Base-by-base conservation (phyloP, 2,329 filamentous ascomycete species). In the Fusarium secorum region DNA sequence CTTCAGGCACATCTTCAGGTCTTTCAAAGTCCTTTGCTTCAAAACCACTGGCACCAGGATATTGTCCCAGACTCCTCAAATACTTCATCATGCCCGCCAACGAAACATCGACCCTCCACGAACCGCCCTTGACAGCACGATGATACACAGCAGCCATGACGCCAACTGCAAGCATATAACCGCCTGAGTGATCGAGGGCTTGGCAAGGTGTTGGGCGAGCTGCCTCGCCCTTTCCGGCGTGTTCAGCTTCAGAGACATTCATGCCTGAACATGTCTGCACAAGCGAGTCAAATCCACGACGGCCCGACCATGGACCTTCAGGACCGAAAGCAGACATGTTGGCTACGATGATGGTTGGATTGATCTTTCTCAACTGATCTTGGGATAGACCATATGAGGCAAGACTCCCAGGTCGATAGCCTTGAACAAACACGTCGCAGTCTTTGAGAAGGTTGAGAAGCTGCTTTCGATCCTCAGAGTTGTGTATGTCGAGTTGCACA, bases 401-500 rank as follows among this genome's bases (percentile, higher is more conserved):
- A 1, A 88, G 79, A 18, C 71, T 75, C 4, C 89, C 89, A 0
- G 90, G 90, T 2, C 90, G 85, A 75, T 91, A 92, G 6, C 90
- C 89, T 75, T 92, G 89, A 17, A 81, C 81, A 24, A 93, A 81
- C 2, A 93, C 86, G 77, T 92, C 90, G 8, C 86, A 88, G 5
- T 86, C 86, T 7, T 80, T 79, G 3, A 92, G 78, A 5, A 93
- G 82, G 5, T 83, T 76, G 39, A 90, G 83, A 39, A 93, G 89
- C 3, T 78, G 76, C 13, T 78, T 76, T 26, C 86, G 84, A 35
- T 89, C 89, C 5, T 75, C 74, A 0, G 80, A 63, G 0, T 83
- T 79, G 64, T 88, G 87, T 7, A 93, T 82, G 64, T 92, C 85
- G 18, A 93, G 80, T 28, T 89, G 87, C 10, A 85, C 83, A 3